Base-by-base conservation (phyloP, 2,329 filamentous ascomycete genomes). In the Epichloe baconii region DNA sequence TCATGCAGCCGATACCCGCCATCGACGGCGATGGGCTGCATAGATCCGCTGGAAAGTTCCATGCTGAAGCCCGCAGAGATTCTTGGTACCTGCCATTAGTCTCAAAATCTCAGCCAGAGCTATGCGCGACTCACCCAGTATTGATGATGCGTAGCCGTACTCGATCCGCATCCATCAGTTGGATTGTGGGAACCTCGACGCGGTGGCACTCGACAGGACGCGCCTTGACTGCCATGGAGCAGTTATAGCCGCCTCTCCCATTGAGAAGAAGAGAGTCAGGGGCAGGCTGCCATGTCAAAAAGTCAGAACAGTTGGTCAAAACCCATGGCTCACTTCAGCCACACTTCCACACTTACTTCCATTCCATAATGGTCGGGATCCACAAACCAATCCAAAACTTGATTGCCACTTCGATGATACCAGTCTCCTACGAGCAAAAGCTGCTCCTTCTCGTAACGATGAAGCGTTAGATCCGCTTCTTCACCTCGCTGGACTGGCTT, bases 181-280 rank as follows among this genome's bases (percentile, higher is more conserved):
- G 43, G 21, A 58, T 44, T 2, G 34, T 36, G 4, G 57, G 58
- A 10, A 10, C 47, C 1, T 48, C 48, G 2, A 54, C 44, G 12
- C 49, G 34, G 10, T 46, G 53, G 37, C 57, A 57, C 14, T 53
- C 49, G 7, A 57, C 31, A 4, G 55, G 54, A 6, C 46, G 52
- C 2, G 54, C 58, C 26, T 51, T 52, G 35, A 53, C 51, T 15
- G 56, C 57, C 38, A 56, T 58, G 36, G 57, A 56, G 43, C 58
- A 58, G 34, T 58, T 57, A 42, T 49, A 53, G n/a, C 45, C 44
- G 4, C 56, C 56, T 41, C 34, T 64, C 17, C 68, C 68, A 51
- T 71, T 72, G 12, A 71, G 54, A 5, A 72, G 57, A 48, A 71
- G 54, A 48, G 69, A 71, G 50, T 71, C 68, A 1, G 68, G 60